Base-by-base conservation (phyloP, 257 asterid species). In the Solanum paucissectum region DNA sequence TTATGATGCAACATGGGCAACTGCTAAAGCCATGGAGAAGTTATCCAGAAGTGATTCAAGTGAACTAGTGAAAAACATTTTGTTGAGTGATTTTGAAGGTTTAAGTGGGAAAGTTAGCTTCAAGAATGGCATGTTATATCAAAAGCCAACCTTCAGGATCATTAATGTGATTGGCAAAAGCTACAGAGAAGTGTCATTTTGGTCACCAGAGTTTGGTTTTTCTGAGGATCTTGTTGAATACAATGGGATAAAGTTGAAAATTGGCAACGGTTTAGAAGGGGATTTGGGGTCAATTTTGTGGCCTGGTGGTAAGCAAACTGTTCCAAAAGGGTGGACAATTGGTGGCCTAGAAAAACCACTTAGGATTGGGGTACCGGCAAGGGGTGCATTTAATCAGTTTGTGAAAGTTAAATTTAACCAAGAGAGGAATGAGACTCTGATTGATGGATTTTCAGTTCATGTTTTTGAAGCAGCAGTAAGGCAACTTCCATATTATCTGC, bases 81-180 rank as follows among this genome's bases (percentile, higher is more conserved):
- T 77, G 14, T 79, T 84, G 3, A 87, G 68, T 27, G 85, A 92
- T 27, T 94, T 94, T 83, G 88, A 91, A 82, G 96, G 96, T 52
- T 90, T 93, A 0, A 90, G 93, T 82, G 95, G 98, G 23, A 77
- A 87, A 86, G 90, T 92, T 74, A 88, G 91, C 87, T 95, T 94
- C 94, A 84, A 89, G 88, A 90, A 91, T 18, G 92, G 92, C 32
- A 76, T 90, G 42, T 76, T 92, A 66, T 83, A 87, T 11, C 86
- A 86, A 64, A 91, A 91, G 34, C 93, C 92, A 9, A 58, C 62
- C 38, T 94, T 91, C 55, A 92, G 83, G 27, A 82, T 95, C 34
- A 81, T 94, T 14, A 94, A 95, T 83, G 91, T 95, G 87, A 88
- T 93, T 23, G 96, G 98, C 3, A 93, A 32, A 66, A 89, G 95